phyloP scores from a whole-genome alignment of 129 eudicot genomes.

The Saussurea involucrata region DNA sequence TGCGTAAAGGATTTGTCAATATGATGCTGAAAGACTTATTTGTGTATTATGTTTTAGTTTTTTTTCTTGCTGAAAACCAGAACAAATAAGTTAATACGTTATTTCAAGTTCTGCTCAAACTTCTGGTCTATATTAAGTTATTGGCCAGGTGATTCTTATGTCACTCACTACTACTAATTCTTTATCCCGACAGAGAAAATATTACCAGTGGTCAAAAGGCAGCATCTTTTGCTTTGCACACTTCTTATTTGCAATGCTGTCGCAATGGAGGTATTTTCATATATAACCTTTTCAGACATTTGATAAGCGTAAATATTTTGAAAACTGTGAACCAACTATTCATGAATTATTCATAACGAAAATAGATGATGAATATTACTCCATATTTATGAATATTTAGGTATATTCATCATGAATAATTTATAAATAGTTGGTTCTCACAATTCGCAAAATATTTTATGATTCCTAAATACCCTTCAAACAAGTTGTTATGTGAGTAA shows the following conservation, averaged over 20 bases:
- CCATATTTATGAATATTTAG: no score
- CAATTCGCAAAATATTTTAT: not conserved
- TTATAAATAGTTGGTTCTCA: not conserved
- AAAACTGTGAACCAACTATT: not conserved
- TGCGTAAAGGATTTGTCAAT: not conserved
- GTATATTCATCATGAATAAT: not conserved
- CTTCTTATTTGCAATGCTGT: slow-evolving; percentile 94
- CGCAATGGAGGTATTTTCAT: slow-evolving; percentile 77
- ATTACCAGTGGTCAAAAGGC: slow-evolving; percentile 80
- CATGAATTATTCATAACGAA: not conserved
- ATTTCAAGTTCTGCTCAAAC: not conserved
- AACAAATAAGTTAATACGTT: not conserved
- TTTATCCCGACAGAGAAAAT: slow-evolving; percentile 67
- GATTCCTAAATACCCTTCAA: not conserved
- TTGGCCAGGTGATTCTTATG: not conserved
- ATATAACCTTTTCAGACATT: not conserved
- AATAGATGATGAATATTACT: no score
- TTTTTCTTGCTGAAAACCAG: not conserved
- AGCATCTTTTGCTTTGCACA: slow-evolving; percentile 88
- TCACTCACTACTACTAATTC: not conserved
- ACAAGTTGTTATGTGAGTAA: not conserved
- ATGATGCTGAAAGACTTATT: not conserved
- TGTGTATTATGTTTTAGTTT: not conserved
- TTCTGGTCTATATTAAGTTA: not conserved
- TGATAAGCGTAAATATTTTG: not conserved